Conservation (phyloP, 192 early-diverging fungal genomes). For the Coemansia furcata region DNA sequence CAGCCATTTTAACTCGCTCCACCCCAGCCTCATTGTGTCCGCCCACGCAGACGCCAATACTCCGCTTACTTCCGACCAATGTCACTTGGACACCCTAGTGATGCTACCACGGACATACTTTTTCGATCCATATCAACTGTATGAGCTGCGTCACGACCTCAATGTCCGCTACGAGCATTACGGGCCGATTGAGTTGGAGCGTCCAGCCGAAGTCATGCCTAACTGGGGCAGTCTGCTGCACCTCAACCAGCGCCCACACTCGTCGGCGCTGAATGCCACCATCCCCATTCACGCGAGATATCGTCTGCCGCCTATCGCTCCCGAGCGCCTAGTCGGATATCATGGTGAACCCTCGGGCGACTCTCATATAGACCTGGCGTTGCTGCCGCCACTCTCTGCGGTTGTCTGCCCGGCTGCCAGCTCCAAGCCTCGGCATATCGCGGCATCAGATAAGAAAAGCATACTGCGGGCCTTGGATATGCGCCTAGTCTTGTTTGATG, state of each 20-base stretch:
- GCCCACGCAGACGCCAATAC: constrained; percentile 2
- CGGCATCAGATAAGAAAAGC: neutral
- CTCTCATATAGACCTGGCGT: constrained; percentile 31
- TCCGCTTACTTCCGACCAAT: neutral
- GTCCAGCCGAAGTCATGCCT: constrained; percentile 33
- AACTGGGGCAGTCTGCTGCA: constrained; percentile 46
- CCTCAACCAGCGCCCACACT: constrained; percentile 17
- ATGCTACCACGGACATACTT: constrained; percentile 42
- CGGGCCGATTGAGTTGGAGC: constrained; percentile 40
- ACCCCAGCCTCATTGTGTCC: constrained; percentile 23
- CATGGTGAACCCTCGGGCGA: constrained; percentile 30
- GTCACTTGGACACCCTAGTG: constrained; percentile 16
- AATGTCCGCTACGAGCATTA: constrained; percentile 17
- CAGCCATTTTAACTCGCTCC: constrained; percentile 35
- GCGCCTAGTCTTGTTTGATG: constrained; percentile 35
- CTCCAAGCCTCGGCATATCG: neutral
- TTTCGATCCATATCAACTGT: constrained; percentile 46
- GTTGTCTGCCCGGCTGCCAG: constrained; percentile 19
- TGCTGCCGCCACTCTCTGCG: constrained; percentile 34
- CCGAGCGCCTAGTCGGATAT: constrained; percentile 24
- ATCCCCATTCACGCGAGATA: constrained; percentile 49
- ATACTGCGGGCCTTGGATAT: constrained; percentile 18
- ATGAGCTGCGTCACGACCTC: constrained; percentile 11
- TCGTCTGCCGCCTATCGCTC: constrained; percentile 24
- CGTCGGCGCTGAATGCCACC: neutral